Percentiles rank a stretch among this genome's conserved stretches.
Evolutionary conservation across 1,139 yeast genomes (phyloP).

Genomic region (Blastobotrys apis): DNA sequence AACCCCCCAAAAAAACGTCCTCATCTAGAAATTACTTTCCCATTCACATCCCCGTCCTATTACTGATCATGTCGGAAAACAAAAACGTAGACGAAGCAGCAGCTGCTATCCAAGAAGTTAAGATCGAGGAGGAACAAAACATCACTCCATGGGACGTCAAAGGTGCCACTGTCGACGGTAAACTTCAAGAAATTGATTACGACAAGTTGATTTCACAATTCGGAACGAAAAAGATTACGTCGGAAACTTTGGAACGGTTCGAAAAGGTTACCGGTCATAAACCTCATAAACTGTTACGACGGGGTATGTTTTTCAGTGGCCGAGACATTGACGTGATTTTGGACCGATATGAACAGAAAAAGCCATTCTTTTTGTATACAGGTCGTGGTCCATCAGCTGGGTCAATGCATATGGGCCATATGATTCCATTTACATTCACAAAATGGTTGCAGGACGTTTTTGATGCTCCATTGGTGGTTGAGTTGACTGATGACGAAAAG

Average conservation of each 20-base stretch:
- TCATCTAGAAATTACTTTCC: too few species aligned
- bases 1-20: too few species aligned
- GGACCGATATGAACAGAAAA: slow-evolving; percentile 88
- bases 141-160: slow-evolving; percentile 99
- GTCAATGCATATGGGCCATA: slow-evolving; percentile 95
- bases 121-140: slow-evolving; percentile 40
- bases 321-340: slow-evolving; percentile 78
- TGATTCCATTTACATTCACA: slow-evolving; percentile 93
- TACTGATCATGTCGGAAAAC: too few species aligned
- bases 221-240: slow-evolving; percentile 73
- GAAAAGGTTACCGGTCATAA: slow-evolving; percentile 77
- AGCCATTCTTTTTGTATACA: slow-evolving; percentile 92
- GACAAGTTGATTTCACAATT: slow-evolving; percentile 80
- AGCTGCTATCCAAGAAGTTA: slow-evolving; percentile 14
- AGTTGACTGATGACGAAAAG: slow-evolving; percentile 96
- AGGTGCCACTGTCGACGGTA: slow-evolving; percentile 96
- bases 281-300: slow-evolving; percentile 89
- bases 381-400: slow-evolving; percentile 98
- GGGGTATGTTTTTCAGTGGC: slow-evolving; percentile 92
- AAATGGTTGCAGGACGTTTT: slow-evolving; percentile 98
- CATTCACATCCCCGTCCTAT: too few species aligned
- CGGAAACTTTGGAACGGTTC: slow-evolving; percentile 72
- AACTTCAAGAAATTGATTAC: slow-evolving; percentile 83
- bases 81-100: slow-evolving; percentile 18
- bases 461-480: slow-evolving; percentile 93